Percentiles rank a stretch among this genome's conserved stretches.
These are phyloP conservation scores for Fomes fomentarius DNA, from an alignment of 1,284 basidiomycete species.

Conservation along the genomic window DNA sequence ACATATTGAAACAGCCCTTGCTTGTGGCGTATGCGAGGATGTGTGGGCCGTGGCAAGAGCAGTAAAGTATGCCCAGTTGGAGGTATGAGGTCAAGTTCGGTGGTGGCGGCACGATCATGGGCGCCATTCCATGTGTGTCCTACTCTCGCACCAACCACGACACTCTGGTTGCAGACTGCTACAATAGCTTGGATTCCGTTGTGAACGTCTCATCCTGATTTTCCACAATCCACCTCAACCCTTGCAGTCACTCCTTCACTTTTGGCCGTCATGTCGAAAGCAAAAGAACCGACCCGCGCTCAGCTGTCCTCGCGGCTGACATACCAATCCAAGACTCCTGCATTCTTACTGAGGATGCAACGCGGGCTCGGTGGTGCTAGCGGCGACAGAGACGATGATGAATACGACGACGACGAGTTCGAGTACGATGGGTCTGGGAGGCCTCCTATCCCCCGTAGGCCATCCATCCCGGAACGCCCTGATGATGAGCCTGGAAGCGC, in stretches of 20 bases:
- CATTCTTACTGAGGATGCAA: constrained; percentile 33
- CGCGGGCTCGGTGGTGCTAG: constrained; percentile 20
- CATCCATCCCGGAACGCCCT: constrained; percentile 71
- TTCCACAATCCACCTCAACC: too few species aligned
- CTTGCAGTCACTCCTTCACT: too few species aligned
- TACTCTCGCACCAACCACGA: not conserved
- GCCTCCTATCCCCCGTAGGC: constrained; percentile 74
- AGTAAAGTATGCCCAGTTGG: too few species aligned
- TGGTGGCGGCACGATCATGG: too few species aligned
- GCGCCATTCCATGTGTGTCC: too few species aligned
- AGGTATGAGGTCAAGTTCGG: not conserved
- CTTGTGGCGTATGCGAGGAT: too few species aligned
- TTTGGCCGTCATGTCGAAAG: constrained; percentile 30
- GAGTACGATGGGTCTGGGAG: constrained; percentile 66
- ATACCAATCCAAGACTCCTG: constrained; percentile 32
- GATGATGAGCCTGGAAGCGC: constrained; percentile 74
- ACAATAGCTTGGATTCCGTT: too few species aligned
- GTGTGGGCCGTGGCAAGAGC: not conserved
- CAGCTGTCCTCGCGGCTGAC: constrained; percentile 35
- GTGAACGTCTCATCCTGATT: too few species aligned
- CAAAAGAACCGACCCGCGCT: constrained; percentile 34
- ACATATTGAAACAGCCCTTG: constrained; percentile 33
- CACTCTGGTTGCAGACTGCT: too few species aligned
- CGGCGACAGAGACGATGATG: constrained; percentile 21
- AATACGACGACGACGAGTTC: constrained; percentile 33